Evolutionary conservation across 2,329 filamentous ascomycete species (phyloP), one percentile per base, ranked within the genome.

Genomic region (Aspergillus tamarii): DNA sequence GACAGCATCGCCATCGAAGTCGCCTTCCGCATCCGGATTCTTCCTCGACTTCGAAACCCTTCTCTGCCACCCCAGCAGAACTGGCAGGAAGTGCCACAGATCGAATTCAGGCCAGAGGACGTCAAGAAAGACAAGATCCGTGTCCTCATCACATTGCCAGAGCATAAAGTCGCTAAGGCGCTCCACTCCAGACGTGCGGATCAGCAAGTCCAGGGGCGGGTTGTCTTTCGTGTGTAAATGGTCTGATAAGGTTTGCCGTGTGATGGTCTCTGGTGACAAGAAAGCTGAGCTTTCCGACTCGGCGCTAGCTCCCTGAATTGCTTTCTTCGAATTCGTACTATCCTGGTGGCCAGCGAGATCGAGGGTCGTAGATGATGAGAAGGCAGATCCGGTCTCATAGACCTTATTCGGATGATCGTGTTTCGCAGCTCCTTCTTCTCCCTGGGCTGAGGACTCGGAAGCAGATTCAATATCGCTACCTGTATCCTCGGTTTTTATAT

Each of bases 91-190:
- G 64, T 94, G 87, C 89, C 93, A 94, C 5, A 99, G 84, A 75
- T 96, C 93, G 72, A 99, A 97, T 67, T 97, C 93, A 2, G 95
- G 95, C 95, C 95, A 99, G 66, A 97, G 84, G 68, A 92, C 95
- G 72, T 96, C 87, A 62, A 97, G 81, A 76, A 98, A 99, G 64
- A 96, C 92, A 67, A 99, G 91, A 64, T 96, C 91, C 0, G 95
- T 97, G 67, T 94, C 85, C 74, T 97, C 88, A 74, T 98, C 94
- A 72, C 92, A 95, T 79, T 99, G 95, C 95, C 95, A 99, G 39
- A 99, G 88, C 94, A 99, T 95, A 73, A 98, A 99, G 77, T 99
- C 95, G 74, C 93, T 97, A 64, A 99, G 83, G 56, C 95, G 87
- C 77, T 94, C 91, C 16, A 99, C 95, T 32, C 94, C 94, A 66